These are phyloP conservation scores for Eudorina sp. DNA, from an alignment of 139 green algal species.

Conservation along the genomic window DNA sequence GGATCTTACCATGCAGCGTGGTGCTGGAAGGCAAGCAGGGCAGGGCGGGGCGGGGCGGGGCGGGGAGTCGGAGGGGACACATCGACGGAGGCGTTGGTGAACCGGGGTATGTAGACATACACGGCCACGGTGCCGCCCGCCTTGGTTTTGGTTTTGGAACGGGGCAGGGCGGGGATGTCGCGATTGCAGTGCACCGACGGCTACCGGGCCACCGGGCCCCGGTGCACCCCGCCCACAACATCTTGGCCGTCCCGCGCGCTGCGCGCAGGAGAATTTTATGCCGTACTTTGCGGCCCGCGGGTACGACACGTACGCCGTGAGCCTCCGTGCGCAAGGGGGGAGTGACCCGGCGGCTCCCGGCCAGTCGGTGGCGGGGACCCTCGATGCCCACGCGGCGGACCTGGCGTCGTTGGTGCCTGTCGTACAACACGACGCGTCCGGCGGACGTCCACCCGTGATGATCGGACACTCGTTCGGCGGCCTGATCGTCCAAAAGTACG, in stretches of 20 bases:
- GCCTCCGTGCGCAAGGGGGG: slow-evolving; percentile 78
- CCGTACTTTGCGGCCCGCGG: slow-evolving; percentile 82
- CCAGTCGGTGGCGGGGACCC: slow-evolving; percentile 57
- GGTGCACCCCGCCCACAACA: no score
- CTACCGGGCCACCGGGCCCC: no score
- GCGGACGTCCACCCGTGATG: slow-evolving; percentile 73
- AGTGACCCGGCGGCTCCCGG: slow-evolving; percentile 47
- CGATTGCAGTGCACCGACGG: no score
- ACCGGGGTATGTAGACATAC: no score
- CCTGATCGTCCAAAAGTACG: slow-evolving; percentile 86
- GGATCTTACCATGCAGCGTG: slow-evolving; percentile 92
- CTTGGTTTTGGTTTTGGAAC: no score
- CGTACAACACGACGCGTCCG: slow-evolving; percentile 15
- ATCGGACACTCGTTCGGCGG: slow-evolving; percentile 89
- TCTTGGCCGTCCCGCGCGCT: no score
- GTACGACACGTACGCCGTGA: slow-evolving; percentile 81
- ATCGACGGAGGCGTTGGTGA: no score
- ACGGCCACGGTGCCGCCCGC: no score
- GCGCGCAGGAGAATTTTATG: slow-evolving; percentile 82
- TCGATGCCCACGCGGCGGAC: slow-evolving; percentile 76
- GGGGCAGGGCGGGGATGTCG: no score
- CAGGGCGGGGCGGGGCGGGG: no score
- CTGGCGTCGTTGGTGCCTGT: slow-evolving; percentile 66
- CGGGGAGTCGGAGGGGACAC: no score
- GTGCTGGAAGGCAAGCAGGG: slow-evolving; percentile 92